phyloP scores from a whole-genome alignment of 2,329 filamentous ascomycete species.

The Chalaropsis ovoidea region DNA sequence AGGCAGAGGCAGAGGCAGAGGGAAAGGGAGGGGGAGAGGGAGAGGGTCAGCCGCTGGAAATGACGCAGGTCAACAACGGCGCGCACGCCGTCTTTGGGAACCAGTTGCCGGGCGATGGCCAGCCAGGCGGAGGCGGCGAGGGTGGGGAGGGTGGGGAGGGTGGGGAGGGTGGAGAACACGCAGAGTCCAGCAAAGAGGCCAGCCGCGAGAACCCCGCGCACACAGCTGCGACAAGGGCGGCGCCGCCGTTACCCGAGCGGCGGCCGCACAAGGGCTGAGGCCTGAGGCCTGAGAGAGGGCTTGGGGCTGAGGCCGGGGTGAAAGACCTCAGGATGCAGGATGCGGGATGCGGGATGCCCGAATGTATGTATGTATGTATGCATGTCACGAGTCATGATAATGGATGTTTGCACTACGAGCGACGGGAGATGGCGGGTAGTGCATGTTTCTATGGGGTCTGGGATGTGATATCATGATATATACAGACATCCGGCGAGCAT shows the following conservation, averaged over 20 bases:
- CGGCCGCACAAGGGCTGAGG: neutral
- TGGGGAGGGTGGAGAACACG: neutral
- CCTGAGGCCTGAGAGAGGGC: neutral
- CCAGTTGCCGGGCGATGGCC: neutral
- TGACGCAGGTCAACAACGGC: constrained; percentile 12
- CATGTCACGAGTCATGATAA: neutral
- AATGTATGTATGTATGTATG: too few species aligned
- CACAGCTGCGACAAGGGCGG: neutral
- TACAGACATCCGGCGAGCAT: too few species aligned
- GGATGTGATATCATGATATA: too few species aligned
- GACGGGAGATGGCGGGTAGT: too few species aligned
- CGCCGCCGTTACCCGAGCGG: constrained; percentile 22
- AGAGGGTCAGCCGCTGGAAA: neutral
- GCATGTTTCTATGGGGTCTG: too few species aligned
- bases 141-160: neutral
- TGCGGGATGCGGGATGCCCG: too few species aligned
- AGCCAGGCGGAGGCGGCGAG: neutral
- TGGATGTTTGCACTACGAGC: neutral
- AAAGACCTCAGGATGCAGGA: too few species aligned
- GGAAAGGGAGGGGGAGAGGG: too few species aligned
- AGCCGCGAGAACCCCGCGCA: too few species aligned
- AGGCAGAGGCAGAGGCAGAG: too few species aligned
- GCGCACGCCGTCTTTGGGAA: constrained; percentile 7
- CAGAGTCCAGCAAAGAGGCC: too few species aligned
- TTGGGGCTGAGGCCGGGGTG: neutral